Conservation (phyloP, 305 asterid species). For the Ilex paraguariensis region DNA sequence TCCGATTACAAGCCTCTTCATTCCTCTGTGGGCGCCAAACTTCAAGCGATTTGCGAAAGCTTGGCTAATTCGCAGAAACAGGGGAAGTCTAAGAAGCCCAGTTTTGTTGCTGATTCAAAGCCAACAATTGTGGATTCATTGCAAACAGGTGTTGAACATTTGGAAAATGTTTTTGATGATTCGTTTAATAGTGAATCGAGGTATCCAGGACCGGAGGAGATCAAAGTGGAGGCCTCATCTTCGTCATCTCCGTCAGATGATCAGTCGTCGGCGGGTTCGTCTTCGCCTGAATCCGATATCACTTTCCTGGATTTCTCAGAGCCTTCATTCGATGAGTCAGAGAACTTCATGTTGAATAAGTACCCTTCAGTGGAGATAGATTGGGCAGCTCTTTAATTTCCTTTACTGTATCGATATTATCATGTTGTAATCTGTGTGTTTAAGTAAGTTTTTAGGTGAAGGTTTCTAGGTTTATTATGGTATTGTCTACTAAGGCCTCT, state of each 20-base stretch:
- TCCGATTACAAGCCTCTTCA: conserved; percentile 55
- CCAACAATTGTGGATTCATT: background rate
- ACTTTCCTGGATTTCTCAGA: conserved; percentile 43
- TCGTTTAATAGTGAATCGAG: conserved; percentile 16
- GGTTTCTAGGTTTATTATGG: conserved; percentile 5
- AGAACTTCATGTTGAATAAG: conserved; percentile 47
- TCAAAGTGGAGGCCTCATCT: conserved; percentile 42
- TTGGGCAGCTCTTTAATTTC: conserved; percentile 56
- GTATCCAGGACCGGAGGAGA: conserved; percentile 8
- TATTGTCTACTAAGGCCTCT: conserved; percentile 35
- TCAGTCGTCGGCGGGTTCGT: conserved; percentile 18
- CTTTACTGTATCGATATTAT: too few species aligned
- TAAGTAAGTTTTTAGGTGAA: background rate
- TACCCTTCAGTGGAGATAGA: conserved; percentile 81
- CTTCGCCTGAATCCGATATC: conserved; percentile 55
- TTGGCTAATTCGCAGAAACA: conserved; percentile 43
- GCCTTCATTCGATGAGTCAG: conserved; percentile 49
- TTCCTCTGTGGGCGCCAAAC: conserved; percentile 74
- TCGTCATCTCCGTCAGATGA: conserved; percentile 19
- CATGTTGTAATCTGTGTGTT: background rate
- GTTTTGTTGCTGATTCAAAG: conserved; percentile 3
- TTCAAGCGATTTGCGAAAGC: conserved; percentile 59
- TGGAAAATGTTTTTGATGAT: conserved; percentile 16
- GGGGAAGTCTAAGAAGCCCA: conserved; percentile 26
- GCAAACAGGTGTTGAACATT: conserved; percentile 10